Percentiles rank a stretch among this genome's conserved stretches.
Evolutionary conservation across 805 yeast genomes (phyloP).

Genomic region (Candida caryicola): DNA sequence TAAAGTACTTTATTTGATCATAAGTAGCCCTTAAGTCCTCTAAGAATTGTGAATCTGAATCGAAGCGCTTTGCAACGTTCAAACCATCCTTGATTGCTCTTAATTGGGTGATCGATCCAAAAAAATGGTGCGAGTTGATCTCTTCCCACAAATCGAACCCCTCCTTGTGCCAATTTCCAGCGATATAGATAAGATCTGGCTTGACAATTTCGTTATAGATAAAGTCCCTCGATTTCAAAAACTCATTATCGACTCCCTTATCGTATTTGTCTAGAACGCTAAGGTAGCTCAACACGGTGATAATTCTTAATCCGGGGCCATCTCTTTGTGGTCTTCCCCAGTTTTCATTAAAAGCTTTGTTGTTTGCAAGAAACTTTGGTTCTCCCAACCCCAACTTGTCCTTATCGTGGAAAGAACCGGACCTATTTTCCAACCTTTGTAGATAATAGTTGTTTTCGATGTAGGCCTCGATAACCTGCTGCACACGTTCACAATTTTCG

Average conservation of each 20-base stretch:
- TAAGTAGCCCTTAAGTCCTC: constrained; percentile 27
- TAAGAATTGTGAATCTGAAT: constrained; percentile 27
- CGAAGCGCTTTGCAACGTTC: constrained; percentile 24
- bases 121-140: constrained; percentile 68
- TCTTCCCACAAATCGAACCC: constrained; percentile 98
- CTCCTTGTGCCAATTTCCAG: constrained; percentile 54
- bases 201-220: constrained; percentile 54
- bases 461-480: constrained; percentile 52
- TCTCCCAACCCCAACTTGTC: constrained; percentile 70
- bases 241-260: constrained; percentile 17
- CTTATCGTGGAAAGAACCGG: constrained; percentile 54
- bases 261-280: constrained; percentile 36
- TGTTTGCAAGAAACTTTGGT: constrained; percentile 77
- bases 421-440: constrained; percentile 66
- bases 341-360: constrained; percentile 53
- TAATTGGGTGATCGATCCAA: constrained; percentile 73
- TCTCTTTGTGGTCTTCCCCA: constrained; percentile 98
- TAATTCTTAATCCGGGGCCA: constrained; percentile 83
- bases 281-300: constrained; percentile 59
- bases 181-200: constrained; percentile 67
- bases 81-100: constrained; percentile 64
- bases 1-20: constrained; percentile 35
- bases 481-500: constrained; percentile 17
- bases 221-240: constrained; percentile 31
- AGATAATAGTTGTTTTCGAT: constrained; percentile 54